These are phyloP conservation scores for Euryodendron excelsum DNA, from an alignment of 148 eudicot genomes.

Conservation along the genomic window DNA sequence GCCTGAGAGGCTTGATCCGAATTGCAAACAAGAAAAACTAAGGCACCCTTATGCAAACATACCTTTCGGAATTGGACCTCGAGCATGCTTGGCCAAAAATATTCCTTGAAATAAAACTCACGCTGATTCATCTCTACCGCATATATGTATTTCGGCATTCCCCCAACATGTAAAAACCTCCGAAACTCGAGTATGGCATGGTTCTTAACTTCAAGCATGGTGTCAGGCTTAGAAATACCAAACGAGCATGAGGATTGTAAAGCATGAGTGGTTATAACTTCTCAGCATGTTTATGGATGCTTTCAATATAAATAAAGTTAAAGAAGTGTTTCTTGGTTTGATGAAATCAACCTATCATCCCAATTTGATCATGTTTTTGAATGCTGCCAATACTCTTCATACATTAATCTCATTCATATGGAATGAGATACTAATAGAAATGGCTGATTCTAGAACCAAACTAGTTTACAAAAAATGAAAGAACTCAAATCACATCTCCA, in stretches of 20 bases:
- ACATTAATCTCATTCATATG: not conserved
- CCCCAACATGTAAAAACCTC: constrained; percentile 73
- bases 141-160: constrained; percentile 72
- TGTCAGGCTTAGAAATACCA: constrained; percentile 65
- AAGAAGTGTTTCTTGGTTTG: not conserved
- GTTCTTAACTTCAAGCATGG: constrained; percentile 81
- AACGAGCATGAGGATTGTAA: constrained; percentile 22
- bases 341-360: no score
- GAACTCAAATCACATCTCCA: not conserved
- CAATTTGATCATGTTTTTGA: not conserved
- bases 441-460: constrained; percentile 2
- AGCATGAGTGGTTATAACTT: not conserved
- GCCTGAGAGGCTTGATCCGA: constrained; percentile 84
- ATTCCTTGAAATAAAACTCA: constrained; percentile 79
- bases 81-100: constrained; percentile 90
- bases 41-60: constrained; percentile 95
- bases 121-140: constrained; percentile 67
- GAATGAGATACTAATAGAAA: not conserved
- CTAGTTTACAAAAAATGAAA: constrained; percentile 20
- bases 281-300: not conserved
- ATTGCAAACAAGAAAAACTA: constrained; percentile 65
- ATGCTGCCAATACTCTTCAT: not conserved
- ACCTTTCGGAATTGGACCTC: constrained; percentile 92
- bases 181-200: constrained; percentile 71
- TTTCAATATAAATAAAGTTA: not conserved